Evolutionary conservation across 306 rosid species (phyloP).

Genomic region (Castanea mollissima): DNA sequence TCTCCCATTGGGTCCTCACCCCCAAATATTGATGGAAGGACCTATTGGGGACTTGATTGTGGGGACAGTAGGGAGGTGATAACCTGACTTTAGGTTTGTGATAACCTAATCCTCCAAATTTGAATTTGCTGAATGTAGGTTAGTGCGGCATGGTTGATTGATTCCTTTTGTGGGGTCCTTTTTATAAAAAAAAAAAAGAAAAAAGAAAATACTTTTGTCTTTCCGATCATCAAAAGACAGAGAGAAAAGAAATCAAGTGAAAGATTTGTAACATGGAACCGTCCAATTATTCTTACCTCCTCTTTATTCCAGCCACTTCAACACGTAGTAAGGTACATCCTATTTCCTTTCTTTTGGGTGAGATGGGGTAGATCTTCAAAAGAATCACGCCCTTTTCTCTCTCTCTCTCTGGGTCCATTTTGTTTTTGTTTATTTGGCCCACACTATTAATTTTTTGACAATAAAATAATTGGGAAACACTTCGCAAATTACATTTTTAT

Average conservation of each 20-base stretch:
- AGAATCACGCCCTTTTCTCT: no score
- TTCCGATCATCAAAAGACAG: not conserved
- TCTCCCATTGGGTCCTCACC: no score
- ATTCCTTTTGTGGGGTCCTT: not conserved
- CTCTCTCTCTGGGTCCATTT: no score
- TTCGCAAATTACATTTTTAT: not conserved
- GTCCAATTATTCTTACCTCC: not conserved
- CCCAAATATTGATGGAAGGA: no score
- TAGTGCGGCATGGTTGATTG: not conserved
- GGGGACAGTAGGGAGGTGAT: no score
- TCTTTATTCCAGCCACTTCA: not conserved
- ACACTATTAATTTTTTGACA: not conserved
- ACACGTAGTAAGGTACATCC: not conserved
- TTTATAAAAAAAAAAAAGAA: not conserved
- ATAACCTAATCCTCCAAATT: not conserved
- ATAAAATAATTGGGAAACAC: not conserved
- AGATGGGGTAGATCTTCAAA: no score
- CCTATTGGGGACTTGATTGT: no score
- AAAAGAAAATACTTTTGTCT: not conserved
- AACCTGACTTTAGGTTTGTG: no score
- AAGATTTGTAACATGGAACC: not conserved
- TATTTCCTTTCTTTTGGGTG: not conserved
- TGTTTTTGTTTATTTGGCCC: no score
- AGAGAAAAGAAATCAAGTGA: constrained; percentile 7
- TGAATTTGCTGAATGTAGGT: not conserved